Conservation (phyloP, 495 filamentous ascomycete species). For the Hypoxylon fuscum region DNA sequence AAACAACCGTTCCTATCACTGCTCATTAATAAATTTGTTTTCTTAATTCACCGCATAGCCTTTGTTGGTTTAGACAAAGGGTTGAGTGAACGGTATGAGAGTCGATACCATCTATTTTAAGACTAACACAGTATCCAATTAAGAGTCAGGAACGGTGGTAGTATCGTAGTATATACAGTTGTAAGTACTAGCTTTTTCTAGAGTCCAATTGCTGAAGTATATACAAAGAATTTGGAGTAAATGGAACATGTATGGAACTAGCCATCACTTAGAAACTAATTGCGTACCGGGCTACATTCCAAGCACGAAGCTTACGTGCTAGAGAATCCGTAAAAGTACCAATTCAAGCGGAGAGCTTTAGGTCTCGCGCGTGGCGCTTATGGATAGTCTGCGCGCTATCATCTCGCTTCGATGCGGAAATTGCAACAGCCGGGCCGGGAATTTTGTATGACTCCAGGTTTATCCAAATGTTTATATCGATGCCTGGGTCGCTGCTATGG, state of each 20-base stretch:
- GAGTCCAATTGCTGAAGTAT: neutral
- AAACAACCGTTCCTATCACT: neutral
- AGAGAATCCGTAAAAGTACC: neutral
- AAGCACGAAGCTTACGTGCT: neutral
- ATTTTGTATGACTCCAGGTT: constrained; percentile 31
- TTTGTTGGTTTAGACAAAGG: constrained; percentile 14
- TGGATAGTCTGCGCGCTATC: neutral
- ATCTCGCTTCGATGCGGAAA: constrained; percentile 9
- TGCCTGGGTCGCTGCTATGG: constrained; percentile 46
- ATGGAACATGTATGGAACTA: too few relatives aligned
- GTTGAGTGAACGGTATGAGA: neutral
- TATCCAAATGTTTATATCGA: constrained; percentile 46
- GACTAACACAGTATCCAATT: too few relatives aligned
- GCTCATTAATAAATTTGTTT: neutral
- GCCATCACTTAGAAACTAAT: too few relatives aligned
- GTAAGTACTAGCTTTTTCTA: neutral
- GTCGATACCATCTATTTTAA: neutral
- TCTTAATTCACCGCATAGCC: neutral
- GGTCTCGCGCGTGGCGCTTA: constrained; percentile 17
- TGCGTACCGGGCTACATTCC: too few relatives aligned
- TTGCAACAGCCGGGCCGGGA: constrained; percentile 22
- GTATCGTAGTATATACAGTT: too few relatives aligned
- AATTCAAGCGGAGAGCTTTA: neutral
- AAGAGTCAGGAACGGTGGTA: too few relatives aligned
- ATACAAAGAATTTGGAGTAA: neutral